Percentiles rank a stretch among this genome's conserved stretches.
These are phyloP conservation scores for Stromatinia cepivora DNA, from an alignment of 2,329 filamentous ascomycete species.

Conservation along the genomic window DNA sequence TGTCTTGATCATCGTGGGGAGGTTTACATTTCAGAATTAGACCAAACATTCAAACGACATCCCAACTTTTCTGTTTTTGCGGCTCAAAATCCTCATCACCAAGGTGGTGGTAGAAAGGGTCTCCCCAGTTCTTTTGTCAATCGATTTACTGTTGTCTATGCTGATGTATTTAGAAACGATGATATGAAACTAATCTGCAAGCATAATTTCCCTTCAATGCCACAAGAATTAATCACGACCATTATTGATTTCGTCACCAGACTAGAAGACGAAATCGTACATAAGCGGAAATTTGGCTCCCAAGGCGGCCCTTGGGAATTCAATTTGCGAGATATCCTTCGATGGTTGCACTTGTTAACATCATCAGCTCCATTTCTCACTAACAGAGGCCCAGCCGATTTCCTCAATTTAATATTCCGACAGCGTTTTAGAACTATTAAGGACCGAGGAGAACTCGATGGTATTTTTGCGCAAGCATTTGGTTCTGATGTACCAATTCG, in stretches of 20 bases:
- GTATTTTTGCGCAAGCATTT: constrained; percentile 68
- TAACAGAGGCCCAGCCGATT: constrained; percentile 65
- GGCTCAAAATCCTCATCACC: constrained; percentile 95
- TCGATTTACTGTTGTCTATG: constrained; percentile 96
- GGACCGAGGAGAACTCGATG: constrained; percentile 66
- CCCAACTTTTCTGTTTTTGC: constrained; percentile 92
- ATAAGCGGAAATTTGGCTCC: constrained; percentile 57
- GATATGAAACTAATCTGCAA: constrained; percentile 82
- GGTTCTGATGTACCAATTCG: constrained; percentile 47
- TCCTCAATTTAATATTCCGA: constrained; percentile 78
- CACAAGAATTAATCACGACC: constrained; percentile 58
- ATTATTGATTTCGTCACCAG: constrained; percentile 78
- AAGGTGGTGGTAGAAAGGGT: constrained; percentile 93
- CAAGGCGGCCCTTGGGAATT: constrained; percentile 90
- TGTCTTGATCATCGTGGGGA: constrained; percentile 96
- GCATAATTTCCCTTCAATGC: constrained; percentile 69
- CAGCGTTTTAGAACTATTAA: constrained; percentile 77
- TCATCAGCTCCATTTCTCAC: constrained; percentile 60
- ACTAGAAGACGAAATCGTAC: constrained; percentile 71
- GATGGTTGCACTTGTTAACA: constrained; percentile 77
- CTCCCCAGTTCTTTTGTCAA: constrained; percentile 96
- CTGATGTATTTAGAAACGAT: constrained; percentile 79
- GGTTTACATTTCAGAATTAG: constrained; percentile 91
- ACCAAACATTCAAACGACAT: constrained; percentile 89
- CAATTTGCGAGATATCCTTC: constrained; percentile 84